phyloP scores from a whole-genome alignment of 768 basidiomycete genomes.

The Symmetrospora coprosmae region DNA sequence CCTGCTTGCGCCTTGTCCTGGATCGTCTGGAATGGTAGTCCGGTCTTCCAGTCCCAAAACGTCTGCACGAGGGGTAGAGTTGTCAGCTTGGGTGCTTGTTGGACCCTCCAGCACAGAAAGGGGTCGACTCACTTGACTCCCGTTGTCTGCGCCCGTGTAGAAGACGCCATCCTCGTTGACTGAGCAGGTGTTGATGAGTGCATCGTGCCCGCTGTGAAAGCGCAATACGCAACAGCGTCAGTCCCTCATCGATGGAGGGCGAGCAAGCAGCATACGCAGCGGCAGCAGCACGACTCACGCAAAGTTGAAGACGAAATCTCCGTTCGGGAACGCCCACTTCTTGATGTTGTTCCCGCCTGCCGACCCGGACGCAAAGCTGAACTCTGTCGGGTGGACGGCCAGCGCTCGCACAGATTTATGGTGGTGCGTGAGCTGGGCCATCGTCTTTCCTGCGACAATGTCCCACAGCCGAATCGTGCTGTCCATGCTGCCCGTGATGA shows the following conservation, averaged over 20 bases:
- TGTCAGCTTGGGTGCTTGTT: constrained; percentile 56
- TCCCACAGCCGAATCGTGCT: constrained; percentile 93
- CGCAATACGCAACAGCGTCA: too few relatives aligned
- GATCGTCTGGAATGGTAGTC: constrained; percentile 83
- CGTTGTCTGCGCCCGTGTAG: constrained; percentile 73
- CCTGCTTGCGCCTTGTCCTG: constrained; percentile 92
- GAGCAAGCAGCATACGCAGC: too few relatives aligned
- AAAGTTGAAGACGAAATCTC: constrained; percentile 90
- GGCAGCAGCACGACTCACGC: too few relatives aligned
- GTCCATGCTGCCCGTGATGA: constrained; percentile 97
- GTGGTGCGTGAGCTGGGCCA: constrained; percentile 95
- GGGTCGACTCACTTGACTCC: too few relatives aligned
- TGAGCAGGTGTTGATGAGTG: constrained; percentile 88
- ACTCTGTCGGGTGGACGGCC: constrained; percentile 90
- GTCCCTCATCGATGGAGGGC: too few relatives aligned
- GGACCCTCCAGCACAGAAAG: neutral
- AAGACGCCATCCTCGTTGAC: constrained; percentile 93
- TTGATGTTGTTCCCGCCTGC: constrained; percentile 99
- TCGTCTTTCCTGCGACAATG: constrained; percentile 90
- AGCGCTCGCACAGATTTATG: constrained; percentile 93
- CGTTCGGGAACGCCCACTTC: constrained; percentile 98
- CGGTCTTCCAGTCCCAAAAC: constrained; percentile 89
- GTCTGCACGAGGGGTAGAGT: constrained; percentile 48
- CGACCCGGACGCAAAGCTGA: constrained; percentile 85
- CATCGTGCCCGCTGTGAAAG: constrained; percentile 91